Evolutionary conservation across 345 rosid species (phyloP).

Genomic region (Linum usitatissimum): DNA sequence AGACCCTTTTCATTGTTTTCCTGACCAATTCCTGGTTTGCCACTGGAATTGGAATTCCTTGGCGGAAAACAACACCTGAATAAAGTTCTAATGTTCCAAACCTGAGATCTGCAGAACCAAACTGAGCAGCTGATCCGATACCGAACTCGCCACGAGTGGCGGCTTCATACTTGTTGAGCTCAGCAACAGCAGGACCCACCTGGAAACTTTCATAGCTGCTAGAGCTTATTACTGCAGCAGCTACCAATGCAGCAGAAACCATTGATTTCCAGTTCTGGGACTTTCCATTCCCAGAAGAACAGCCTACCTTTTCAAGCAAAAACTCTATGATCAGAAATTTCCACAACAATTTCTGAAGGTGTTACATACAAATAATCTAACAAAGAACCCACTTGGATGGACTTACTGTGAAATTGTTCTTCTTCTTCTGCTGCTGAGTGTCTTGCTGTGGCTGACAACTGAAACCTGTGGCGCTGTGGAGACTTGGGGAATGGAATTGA

Average conservation of each 20-base stretch:
- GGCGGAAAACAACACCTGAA: too few relatives aligned
- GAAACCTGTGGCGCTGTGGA: not conserved
- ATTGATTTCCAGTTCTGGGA: conserved; percentile 39
- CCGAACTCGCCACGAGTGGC: conserved; percentile 83
- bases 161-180: conserved; percentile 78
- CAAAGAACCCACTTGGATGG: not conserved
- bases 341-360: not conserved
- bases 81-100: too few relatives aligned
- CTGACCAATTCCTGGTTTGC: too few relatives aligned
- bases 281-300: conserved; percentile 16
- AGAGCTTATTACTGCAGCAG: conserved; percentile 48
- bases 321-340: not conserved
- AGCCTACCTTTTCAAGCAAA: conserved; percentile 21
- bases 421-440: not conserved
- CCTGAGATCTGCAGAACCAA: conserved; percentile 73
- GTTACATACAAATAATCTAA: not conserved
- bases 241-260: conserved; percentile 48
- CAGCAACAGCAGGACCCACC: conserved; percentile 54
- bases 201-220: conserved; percentile 32
- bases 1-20: too few relatives aligned
- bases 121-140: conserved; percentile 87
- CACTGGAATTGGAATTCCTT: too few relatives aligned
- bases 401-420: not conserved
- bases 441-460: not conserved
- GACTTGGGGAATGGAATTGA: not conserved